Evolutionary conservation across 805 yeast species (phyloP), one percentile per base, ranked within the genome.

Genomic region (Suhomyces pyralidae): DNA sequence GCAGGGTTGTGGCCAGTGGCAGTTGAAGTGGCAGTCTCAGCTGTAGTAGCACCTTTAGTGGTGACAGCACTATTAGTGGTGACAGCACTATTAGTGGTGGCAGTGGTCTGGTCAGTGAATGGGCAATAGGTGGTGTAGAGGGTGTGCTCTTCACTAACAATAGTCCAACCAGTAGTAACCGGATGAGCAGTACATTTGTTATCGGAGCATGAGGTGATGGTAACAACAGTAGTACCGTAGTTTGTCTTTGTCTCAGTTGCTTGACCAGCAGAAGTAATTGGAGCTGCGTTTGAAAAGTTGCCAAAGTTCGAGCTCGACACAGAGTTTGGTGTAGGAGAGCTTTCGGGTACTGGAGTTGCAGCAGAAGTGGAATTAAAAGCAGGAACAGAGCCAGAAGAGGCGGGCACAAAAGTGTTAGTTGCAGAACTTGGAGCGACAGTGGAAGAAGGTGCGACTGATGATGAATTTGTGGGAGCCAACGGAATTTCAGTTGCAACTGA

Each of bases 41-140:
- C n/a, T 32, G 36, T 22, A 22, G 25, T 7, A 22, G 25, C 25
- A 22, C 25, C 17, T 9, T 8, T 19, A 7, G 42, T 5, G 24
- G 42, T 19, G 42, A 14, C n/a, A 24, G 30, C n/a, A n/a, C n/a
- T n/a, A n/a, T n/a, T n/a, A n/a, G n/a, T n/a, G n/a, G n/a, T n/a
- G n/a, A n/a, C n/a, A 22, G 25, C 25, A 22, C 25, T 9, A 3
- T 8, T 19, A 7, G 42, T 5, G 24, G 42, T 19, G 42, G 22
- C n/a, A 24, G 30, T 7, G 7, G 28, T 12, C n/a, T 42, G 51
- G 28, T 53, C 47, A 17, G 61, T 36, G 53, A 66, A 46, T 60
- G 72, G 72, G 56, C 71, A 68, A 69, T 64, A 68, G 43, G 73
- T 68, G 61, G 72, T 68, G 66, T 67, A 68, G 32, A 56, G 54